Evolutionary conservation across 2,329 filamentous ascomycete species (phyloP).

Genomic region (Penicillium sp.): DNA sequence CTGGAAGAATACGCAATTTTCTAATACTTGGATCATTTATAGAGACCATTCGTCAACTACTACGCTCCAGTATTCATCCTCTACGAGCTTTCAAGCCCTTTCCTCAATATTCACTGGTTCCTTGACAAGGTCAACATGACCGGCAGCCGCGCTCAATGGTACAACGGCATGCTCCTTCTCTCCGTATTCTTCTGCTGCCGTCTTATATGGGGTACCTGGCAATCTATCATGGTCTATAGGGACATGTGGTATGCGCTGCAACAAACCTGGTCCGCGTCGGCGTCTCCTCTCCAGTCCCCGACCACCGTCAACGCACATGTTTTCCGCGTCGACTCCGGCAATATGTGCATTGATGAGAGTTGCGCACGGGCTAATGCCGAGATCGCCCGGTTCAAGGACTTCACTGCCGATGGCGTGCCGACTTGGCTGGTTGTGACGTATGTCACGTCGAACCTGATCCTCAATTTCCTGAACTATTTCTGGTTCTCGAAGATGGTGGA

Average conservation of each 20-base stretch:
- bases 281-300: constrained; percentile 32
- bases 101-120: constrained; percentile 73
- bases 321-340: constrained; percentile 34
- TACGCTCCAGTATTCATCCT: constrained; percentile 69
- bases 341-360: constrained; percentile 42
- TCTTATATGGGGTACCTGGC: constrained; percentile 66
- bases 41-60: constrained; percentile 69
- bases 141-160: constrained; percentile 63
- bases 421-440: constrained; percentile 64
- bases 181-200: constrained; percentile 65
- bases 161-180: constrained; percentile 66
- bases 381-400: constrained; percentile 54
- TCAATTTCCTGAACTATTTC: constrained; percentile 67
- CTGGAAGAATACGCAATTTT: neutral
- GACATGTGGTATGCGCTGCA: constrained; percentile 62
- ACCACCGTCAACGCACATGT: constrained; percentile 39
- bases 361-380: constrained; percentile 49
- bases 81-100: constrained; percentile 69
- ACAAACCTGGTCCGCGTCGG: constrained; percentile 40
- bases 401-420: constrained; percentile 50
- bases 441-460: constrained; percentile 61
- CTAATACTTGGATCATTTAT: constrained; percentile 8
- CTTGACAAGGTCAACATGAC: constrained; percentile 70
- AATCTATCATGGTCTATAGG: constrained; percentile 61
- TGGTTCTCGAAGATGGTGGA: constrained; percentile 72